Evolutionary conservation across 2,329 filamentous ascomycete species (phyloP), one percentile per base, ranked within the genome.

Genomic region (Colletotrichum karsti): DNA sequence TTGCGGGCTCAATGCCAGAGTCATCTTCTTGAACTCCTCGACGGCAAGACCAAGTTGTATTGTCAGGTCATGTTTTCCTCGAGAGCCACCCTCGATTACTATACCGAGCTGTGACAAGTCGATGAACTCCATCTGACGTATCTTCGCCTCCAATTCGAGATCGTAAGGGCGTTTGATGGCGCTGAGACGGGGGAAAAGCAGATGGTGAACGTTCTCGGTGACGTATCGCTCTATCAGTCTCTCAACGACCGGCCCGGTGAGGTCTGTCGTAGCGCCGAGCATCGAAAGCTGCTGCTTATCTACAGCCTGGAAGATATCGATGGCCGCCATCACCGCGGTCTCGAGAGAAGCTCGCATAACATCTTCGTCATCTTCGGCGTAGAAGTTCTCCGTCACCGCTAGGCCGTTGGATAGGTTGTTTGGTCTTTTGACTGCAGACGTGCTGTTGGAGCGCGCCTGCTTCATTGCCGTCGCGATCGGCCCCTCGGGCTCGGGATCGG

Each of bases 101-200:
- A 99, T 94, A 1, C 96, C 96, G 15, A 99, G 90, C 79, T 99
- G 96, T 2, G 94, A 96, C 59, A 99, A 92, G 78, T 99, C 96
- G 63, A 99, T 91, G 74, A 91, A 93, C 74, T 94, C 90, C 94
- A 98, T 98, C 77, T 97, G 93, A 44, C 93, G 90, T 62, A 98
- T 96, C 76, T 96, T 94, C 26, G 90, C 89, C 76, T 98, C 95
- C 6, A 99, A 84, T 73, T 98, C 94, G 8, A 92, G 83, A 75
- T 99, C 96, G 71, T 98, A 95, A 0, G 90, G 85, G 56, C 92
- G 88, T 72, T 94, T 93, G 72, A 97, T 89, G 3, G 90, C 87
- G 76, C 91, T 93, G 22, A 99, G 83, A 50, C 92, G 89, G 0
- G 95, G 93, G 75, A 97, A 99, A 9, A 99, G 83, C 28, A 97